Evolutionary conservation across 805 yeast species (phyloP), one percentile per base, ranked within the genome.

Genomic region (Myxozyma lipomycoides): DNA sequence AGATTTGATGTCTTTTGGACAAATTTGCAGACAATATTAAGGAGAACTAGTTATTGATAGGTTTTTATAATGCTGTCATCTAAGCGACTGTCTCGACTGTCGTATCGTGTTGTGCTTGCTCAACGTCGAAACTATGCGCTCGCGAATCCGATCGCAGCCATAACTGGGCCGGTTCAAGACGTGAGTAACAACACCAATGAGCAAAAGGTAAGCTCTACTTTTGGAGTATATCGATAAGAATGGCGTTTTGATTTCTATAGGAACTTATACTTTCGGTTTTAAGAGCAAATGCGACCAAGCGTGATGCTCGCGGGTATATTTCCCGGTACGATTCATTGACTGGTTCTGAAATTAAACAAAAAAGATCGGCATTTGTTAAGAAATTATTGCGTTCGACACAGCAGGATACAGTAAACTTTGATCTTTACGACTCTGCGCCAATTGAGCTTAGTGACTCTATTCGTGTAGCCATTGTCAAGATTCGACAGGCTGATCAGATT

Each of bases 231-330:
- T 9, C 32, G 7, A 12, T 9, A 28, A 7, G 32, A 28, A 28
- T 7, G 12, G 32, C 12, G 12, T 12, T 28, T 9, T 9, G 12
- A 12, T 28, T 9, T 28, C 7, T 28, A 28, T 21, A 35, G 58
- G 86, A 86, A 48, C 70, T 91, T 45, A 83, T 91, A n/a, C 70
- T 88, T 17, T 82, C 96, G 1, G 89, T 91, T 22, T 73, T 91
- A 51, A 83, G 83, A 62, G 83, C 96, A 1, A 86, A 97, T 3
- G 95, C 97, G 4, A 91, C 98, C 1, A 90, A 88, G 65, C 74
- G 98, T 53, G 98, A 91, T 64, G 95, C 96, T 3, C 77, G 79
- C 56, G 84, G 83, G 57, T 91, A 90, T 64, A 69, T 91, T 42
- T 72, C 78, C 32, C 86, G 83, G 63, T 91, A 90, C 64, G 68